Evolutionary conservation across 441 rosid species (phyloP).

Genomic region (Aleurites moluccanus): DNA sequence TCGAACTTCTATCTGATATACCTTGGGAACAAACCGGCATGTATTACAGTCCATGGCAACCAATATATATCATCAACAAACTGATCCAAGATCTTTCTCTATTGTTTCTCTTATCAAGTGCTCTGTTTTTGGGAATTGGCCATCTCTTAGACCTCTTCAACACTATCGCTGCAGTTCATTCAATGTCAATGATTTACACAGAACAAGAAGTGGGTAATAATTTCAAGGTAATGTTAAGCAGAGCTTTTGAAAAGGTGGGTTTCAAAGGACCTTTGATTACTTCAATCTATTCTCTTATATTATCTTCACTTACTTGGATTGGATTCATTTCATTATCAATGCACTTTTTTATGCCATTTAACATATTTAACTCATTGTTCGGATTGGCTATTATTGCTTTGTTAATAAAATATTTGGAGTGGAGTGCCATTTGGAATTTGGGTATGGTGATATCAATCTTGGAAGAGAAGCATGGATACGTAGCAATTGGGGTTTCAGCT

Average conservation of each 20-base stretch:
- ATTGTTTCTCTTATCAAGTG: neutral
- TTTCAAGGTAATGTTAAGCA: constrained; percentile 14
- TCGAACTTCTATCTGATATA: no score
- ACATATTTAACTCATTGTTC: neutral
- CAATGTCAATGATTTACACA: constrained; percentile 2
- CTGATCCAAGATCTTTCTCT: neutral
- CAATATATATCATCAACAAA: neutral
- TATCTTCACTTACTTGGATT: constrained; percentile 16
- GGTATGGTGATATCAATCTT: constrained; percentile 27
- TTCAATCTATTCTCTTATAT: constrained; percentile 27
- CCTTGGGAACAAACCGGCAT: no score
- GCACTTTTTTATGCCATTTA: neutral
- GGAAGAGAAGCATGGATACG: constrained; percentile 26
- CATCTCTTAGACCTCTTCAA: constrained; percentile 3
- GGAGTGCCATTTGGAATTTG: constrained; percentile 34
- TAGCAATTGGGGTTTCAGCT: constrained; percentile 25
- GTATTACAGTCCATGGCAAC: neutral
- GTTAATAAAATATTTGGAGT: constrained; percentile 29
- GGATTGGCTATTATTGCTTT: constrained; percentile 19
- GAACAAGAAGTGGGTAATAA: constrained; percentile 17
- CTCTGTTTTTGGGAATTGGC: neutral
- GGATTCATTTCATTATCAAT: constrained; percentile 22
- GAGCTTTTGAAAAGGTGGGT: constrained; percentile 17
- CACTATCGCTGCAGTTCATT: neutral
- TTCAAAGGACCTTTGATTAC: constrained; percentile 36